These are phyloP conservation scores for Beauveria varroae DNA, from an alignment of 2,329 filamentous ascomycete species.

Conservation along the genomic window DNA sequence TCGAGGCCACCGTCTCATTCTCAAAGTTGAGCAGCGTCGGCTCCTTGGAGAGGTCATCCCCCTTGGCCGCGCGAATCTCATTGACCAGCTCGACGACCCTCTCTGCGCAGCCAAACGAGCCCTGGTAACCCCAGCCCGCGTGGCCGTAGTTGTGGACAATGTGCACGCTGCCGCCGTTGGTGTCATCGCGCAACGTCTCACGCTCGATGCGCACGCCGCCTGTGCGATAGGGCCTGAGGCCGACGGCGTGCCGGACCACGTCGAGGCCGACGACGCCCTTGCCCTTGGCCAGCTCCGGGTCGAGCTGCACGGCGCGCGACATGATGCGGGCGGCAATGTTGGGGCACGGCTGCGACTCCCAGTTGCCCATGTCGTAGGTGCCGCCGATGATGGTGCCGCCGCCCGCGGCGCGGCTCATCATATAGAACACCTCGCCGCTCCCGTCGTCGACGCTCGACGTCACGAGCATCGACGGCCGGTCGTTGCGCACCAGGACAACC, in stretches of 20 bases:
- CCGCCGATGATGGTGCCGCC: conserved; percentile 85
- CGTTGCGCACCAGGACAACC: conserved; percentile 75
- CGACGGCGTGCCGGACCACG: conserved; percentile 75
- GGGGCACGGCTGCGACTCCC: conserved; percentile 72
- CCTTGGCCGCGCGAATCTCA: conserved; percentile 39
- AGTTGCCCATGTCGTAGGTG: conserved; percentile 70
- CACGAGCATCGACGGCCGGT: conserved; percentile 60
- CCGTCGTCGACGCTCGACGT: conserved; percentile 68
- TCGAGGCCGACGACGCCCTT: conserved; percentile 66
- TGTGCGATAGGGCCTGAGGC: conserved; percentile 66
- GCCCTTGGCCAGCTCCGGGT: conserved; percentile 56
- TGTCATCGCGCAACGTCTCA: conserved; percentile 41
- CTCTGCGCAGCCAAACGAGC: conserved; percentile 63
- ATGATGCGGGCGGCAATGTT: conserved; percentile 79
- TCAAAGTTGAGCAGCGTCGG: conserved; percentile 22
- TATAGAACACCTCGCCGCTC: conserved; percentile 64
- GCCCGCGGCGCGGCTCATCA: conserved; percentile 73
- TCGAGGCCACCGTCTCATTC: not conserved
- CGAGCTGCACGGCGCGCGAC: conserved; percentile 60
- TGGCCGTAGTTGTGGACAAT: conserved; percentile 81
- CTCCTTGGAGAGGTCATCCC: conserved; percentile 21
- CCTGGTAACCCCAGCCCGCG: conserved; percentile 69
- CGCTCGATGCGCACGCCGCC: conserved; percentile 69
- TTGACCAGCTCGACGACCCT: conserved; percentile 59
- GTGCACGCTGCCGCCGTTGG: conserved; percentile 23